Evolutionary conservation across 1,284 basidiomycete genomes (phyloP).

Genomic region (Hortiboletus rubellus): DNA sequence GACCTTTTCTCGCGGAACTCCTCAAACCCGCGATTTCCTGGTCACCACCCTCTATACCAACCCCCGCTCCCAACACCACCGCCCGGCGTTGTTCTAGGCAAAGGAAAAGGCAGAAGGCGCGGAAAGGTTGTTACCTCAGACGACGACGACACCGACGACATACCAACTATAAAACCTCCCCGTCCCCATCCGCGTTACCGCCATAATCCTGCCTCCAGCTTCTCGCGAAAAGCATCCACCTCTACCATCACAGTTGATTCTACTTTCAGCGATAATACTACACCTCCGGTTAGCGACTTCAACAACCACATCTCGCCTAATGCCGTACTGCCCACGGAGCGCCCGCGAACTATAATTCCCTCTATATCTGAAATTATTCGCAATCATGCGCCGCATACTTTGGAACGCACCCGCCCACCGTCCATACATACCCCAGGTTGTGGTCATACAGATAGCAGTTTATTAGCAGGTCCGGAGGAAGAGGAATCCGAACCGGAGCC

Average conservation of each 20-base stretch:
- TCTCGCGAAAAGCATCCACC: slow-evolving; percentile 41
- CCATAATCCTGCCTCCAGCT: slow-evolving; percentile 36
- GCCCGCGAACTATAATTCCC: slow-evolving; percentile 51
- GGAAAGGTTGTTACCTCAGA: slow-evolving; percentile 39
- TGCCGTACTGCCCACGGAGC: slow-evolving; percentile 25
- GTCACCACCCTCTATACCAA: slow-evolving; percentile 70
- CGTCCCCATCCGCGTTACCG: slow-evolving; percentile 42
- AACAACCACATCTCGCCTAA: slow-evolving; percentile 16
- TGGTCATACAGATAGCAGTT: slow-evolving; percentile 47
- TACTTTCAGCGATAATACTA: slow-evolving; percentile 20
- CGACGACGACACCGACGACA: slow-evolving; percentile 50
- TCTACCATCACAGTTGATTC: slow-evolving; percentile 41
- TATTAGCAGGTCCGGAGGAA: slow-evolving; percentile 42
- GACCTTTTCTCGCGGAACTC: slow-evolving; percentile 47
- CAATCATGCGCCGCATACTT: slow-evolving; percentile 60
- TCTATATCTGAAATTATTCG: slow-evolving; percentile 85
- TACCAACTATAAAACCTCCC: slow-evolving; percentile 28
- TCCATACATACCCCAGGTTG: slow-evolving; percentile 49
- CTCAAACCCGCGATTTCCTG: slow-evolving; percentile 49
- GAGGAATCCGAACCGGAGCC: slow-evolving; percentile 53
- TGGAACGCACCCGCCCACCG: slow-evolving; percentile 45
- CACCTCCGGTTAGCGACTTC: slow-evolving; percentile 14
- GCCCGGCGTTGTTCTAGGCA: slow-evolving; percentile 73
- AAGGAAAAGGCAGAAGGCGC: slow-evolving; percentile 47
- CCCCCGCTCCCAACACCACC: slow-evolving; percentile 79